Evolutionary conservation across 2,329 filamentous ascomycete genomes (phyloP).

Genomic region (Curvularia hawaiiensis): DNA sequence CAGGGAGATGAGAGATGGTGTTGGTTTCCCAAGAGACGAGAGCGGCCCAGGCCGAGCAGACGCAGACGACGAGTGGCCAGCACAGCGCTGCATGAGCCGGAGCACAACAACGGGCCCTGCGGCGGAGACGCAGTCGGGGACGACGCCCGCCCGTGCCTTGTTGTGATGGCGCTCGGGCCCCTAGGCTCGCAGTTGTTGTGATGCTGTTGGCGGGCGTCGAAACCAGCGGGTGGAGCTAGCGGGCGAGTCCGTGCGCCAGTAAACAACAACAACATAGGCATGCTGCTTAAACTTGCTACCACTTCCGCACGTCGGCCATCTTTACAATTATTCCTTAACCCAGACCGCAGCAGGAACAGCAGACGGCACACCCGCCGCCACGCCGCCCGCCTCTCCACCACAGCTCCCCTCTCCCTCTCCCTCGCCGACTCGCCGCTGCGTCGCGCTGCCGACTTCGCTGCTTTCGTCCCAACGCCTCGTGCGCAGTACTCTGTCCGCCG

Average conservation of each 20-base stretch:
- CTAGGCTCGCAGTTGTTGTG: constrained; percentile 30
- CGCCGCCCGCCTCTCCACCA: constrained; percentile 26
- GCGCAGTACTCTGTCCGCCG: background rate
- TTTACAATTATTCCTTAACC: constrained; percentile 45
- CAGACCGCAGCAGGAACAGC: constrained; percentile 24
- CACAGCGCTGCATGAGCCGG: constrained; percentile 4
- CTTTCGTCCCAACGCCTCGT: constrained; percentile 25
- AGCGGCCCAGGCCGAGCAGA: background rate
- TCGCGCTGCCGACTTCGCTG: constrained; percentile 20
- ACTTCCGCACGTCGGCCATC: constrained; percentile 42
- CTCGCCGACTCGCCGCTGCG: constrained; percentile 10
- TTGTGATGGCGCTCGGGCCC: constrained; percentile 29
- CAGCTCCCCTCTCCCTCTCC: constrained; percentile 6
- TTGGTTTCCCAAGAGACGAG: constrained; percentile 16
- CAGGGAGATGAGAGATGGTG: constrained; percentile 3
- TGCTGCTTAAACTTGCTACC: constrained; percentile 36
- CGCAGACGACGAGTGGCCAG: background rate
- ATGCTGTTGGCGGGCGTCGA: constrained; percentile 29
- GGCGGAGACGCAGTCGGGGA: constrained; percentile 9
- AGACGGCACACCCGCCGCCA: constrained; percentile 24
- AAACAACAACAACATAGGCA: constrained; percentile 35
- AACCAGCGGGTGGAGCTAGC: constrained; percentile 29
- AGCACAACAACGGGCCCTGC: constrained; percentile 13
- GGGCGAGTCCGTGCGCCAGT: constrained; percentile 18
- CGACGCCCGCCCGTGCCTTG: constrained; percentile 17